Conservation (phyloP, 2,329 filamentous ascomycete species). For the Fusarium liriodendri region DNA sequence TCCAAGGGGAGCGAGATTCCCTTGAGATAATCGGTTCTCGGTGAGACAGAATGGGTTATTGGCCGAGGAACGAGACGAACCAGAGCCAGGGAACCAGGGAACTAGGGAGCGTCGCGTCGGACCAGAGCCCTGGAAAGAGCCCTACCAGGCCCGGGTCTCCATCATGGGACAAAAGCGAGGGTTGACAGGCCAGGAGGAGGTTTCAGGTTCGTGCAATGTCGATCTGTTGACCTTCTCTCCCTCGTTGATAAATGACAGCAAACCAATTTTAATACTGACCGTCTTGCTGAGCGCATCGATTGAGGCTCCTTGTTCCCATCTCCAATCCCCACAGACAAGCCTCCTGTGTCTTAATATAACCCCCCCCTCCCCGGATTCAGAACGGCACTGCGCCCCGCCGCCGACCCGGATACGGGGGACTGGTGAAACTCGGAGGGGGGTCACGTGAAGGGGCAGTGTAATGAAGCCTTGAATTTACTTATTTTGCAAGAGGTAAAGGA, state of each 20-base stretch:
- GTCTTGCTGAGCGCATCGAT: not conserved
- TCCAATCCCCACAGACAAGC: not conserved
- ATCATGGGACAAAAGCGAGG: not conserved
- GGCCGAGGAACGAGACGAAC: not conserved
- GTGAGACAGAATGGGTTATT: not conserved
- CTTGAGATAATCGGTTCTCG: not conserved
- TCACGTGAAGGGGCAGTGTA: not conserved
- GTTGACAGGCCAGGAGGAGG: not conserved
- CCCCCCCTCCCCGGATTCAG: constrained; percentile 7
- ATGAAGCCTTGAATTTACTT: not conserved
- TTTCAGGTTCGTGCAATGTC: not conserved
- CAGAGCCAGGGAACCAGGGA: no score
- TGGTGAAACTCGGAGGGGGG: not conserved
- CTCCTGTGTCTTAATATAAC: constrained; percentile 1
- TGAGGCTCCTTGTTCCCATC: not conserved
- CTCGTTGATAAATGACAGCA: constrained; percentile 7
- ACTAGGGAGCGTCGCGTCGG: not conserved
- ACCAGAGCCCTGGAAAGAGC: not conserved
- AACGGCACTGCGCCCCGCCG: constrained; percentile 4
- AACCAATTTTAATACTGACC: not conserved
- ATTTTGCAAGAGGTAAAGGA: not conserved
- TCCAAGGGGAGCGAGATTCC: not conserved
- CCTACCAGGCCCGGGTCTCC: not conserved
- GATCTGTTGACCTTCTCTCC: not conserved
- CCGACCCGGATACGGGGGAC: not conserved